A percentile compares a stretch with the other conserved stretches of the same genome.
Evolutionary conservation across 768 basidiomycete species (phyloP).

Genomic region (Sarcodon sp.): DNA sequence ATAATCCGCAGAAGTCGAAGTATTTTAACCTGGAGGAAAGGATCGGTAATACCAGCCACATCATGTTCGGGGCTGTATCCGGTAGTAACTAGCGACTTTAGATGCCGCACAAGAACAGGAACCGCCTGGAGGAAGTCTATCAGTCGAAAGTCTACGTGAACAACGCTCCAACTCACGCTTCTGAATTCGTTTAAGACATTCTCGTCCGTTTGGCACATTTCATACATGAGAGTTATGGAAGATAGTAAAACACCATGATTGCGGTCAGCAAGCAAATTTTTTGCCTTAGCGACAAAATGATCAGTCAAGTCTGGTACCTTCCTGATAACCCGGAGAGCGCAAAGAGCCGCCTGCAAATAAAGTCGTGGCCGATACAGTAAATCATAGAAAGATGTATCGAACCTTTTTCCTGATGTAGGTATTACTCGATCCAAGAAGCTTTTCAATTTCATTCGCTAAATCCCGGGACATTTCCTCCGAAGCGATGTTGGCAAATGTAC

Average conservation of each 20-base stretch:
- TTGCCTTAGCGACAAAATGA: conserved; percentile 82
- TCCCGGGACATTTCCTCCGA: conserved; percentile 99
- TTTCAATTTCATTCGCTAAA: conserved; percentile 95
- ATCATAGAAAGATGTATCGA: conserved; percentile 5
- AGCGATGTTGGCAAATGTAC: conserved; percentile 97
- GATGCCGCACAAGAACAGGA: conserved; percentile 83
- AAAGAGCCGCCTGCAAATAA: conserved; percentile 69
- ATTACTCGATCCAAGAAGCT: conserved; percentile 92
- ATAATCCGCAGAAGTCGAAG: conserved; percentile 81
- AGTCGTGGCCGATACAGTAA: neutral
- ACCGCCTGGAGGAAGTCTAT: conserved; percentile 47
- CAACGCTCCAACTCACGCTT: conserved; percentile 41
- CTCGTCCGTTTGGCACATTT: conserved; percentile 81
- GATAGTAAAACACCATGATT: conserved; percentile 94
- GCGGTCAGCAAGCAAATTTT: conserved; percentile 84
- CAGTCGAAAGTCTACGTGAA: conserved; percentile 4
- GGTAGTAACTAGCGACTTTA: conserved; percentile 90
- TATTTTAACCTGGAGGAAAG: conserved; percentile 90
- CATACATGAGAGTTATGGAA: conserved; percentile 89
- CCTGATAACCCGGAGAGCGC: conserved; percentile 87
- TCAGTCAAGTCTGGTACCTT: conserved; percentile 94
- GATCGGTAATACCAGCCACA: conserved; percentile 97
- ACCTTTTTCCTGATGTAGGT: conserved; percentile 99
- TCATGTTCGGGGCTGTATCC: conserved; percentile 99
- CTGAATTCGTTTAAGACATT: conserved; percentile 75